Percentiles rank a stretch among this genome's conserved stretches.
Evolutionary conservation across 2,329 filamentous ascomycete species (phyloP).

Genomic region (Aquanectria penicillioides): DNA sequence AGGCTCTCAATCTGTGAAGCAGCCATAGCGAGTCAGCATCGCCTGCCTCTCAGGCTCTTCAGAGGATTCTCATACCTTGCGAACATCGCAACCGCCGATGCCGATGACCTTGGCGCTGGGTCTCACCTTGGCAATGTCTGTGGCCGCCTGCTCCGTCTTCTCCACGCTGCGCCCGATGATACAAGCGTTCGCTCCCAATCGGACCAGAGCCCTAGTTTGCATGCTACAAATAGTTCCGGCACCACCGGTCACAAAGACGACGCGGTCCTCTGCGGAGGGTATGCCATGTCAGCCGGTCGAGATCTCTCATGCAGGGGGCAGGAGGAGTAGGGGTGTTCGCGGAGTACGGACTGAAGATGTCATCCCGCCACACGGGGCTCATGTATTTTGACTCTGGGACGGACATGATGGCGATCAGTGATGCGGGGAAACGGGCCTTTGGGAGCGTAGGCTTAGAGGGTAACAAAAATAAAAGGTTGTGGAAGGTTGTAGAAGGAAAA

Average conservation of each 20-base stretch:
- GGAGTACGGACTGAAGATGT: conserved; percentile 77
- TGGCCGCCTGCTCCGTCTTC: conserved; percentile 85
- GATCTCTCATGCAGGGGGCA: neutral
- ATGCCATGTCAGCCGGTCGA: conserved; percentile 15
- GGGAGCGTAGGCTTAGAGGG: too few species aligned
- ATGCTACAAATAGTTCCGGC: conserved; percentile 94
- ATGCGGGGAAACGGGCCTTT: too few species aligned
- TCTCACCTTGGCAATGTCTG: conserved; percentile 83
- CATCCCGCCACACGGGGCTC: conserved; percentile 86
- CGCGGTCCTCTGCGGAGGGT: conserved; percentile 75
- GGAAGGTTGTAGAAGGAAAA: neutral
- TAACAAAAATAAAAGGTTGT: too few species aligned
- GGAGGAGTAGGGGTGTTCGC: neutral
- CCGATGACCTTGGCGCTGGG: conserved; percentile 86
- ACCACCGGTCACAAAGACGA: conserved; percentile 94
- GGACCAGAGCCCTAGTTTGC: conserved; percentile 90
- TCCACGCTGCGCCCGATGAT: conserved; percentile 91
- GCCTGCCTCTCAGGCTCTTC: neutral
- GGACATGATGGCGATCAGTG: conserved; percentile 62
- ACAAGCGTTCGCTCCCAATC: conserved; percentile 91
- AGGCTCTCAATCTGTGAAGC: conserved; percentile 43
- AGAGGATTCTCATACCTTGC: conserved; percentile 60
- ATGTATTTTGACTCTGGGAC: conserved; percentile 79
- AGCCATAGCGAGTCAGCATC: conserved; percentile 5
- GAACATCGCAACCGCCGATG: conserved; percentile 82